Percentiles rank a stretch among this genome's conserved stretches.
Evolutionary conservation across 768 basidiomycete genomes (phyloP).

Genomic region (Brasilioporus rufonigricans): DNA sequence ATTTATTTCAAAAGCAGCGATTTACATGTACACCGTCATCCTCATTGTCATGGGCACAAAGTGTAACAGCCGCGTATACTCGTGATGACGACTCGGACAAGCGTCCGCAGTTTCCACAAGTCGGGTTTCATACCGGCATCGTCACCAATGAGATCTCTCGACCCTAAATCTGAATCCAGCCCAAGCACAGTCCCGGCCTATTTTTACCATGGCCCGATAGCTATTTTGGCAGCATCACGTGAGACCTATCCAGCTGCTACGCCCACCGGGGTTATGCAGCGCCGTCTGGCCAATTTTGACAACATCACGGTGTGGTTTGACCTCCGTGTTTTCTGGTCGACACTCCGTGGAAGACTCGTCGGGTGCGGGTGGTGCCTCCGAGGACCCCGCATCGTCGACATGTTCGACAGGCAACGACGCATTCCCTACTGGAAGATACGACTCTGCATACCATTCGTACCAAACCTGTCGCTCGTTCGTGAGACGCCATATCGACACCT

Average conservation of each 20-base stretch:
- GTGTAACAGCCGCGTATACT: too few species aligned
- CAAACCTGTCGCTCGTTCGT: constrained; percentile 89
- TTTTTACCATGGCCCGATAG: not conserved
- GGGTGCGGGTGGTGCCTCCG: constrained; percentile 8
- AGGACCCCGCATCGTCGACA: constrained; percentile 13
- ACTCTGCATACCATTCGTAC: constrained; percentile 99
- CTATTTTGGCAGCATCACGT: constrained; percentile 11
- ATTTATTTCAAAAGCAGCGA: constrained; percentile 16
- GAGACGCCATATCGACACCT: constrained; percentile 92
- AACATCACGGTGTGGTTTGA: constrained; percentile 36
- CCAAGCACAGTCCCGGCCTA: not conserved
- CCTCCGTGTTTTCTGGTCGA: not conserved
- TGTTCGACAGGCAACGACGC: constrained; percentile 23
- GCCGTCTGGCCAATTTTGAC: constrained; percentile 95
- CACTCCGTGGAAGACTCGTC: not conserved
- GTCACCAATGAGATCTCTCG: not conserved
- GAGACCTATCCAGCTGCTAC: constrained; percentile 91
- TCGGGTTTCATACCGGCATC: not conserved
- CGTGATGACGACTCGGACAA: too few species aligned
- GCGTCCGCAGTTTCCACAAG: too few species aligned
- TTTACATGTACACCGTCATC: not conserved
- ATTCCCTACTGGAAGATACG: constrained; percentile 70
- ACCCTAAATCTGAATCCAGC: not conserved
- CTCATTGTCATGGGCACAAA: not conserved
- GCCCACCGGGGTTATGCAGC: constrained; percentile 87